These are phyloP conservation scores for Nakazawaea pomicola DNA, from an alignment of 805 yeast genomes.

Conservation along the genomic window DNA sequence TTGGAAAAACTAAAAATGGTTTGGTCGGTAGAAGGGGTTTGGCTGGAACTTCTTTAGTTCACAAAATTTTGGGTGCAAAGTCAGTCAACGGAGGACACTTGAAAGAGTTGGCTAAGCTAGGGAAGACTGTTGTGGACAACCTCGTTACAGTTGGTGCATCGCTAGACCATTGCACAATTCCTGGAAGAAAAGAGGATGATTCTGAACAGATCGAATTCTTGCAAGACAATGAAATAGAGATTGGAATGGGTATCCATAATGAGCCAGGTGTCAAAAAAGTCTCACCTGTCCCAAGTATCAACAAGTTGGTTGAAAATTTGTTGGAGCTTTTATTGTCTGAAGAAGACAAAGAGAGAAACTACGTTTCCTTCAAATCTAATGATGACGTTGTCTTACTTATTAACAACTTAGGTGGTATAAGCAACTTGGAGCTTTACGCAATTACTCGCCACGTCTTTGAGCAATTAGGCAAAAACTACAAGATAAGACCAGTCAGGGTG, in stretches of 20 bases:
- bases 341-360: constrained; percentile 72
- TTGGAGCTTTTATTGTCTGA: constrained; percentile 56
- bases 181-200: constrained; percentile 62
- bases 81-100: constrained; percentile 38
- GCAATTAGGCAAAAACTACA: constrained; percentile 46
- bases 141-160: constrained; percentile 88
- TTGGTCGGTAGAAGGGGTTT: constrained; percentile 93
- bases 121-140: constrained; percentile 54
- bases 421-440: constrained; percentile 71
- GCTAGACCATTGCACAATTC: constrained; percentile 84
- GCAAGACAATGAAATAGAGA: constrained; percentile 64
- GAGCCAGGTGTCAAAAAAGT: constrained; percentile 68
- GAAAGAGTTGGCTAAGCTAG: constrained; percentile 50
- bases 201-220: constrained; percentile 34
- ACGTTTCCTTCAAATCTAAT: constrained; percentile 56
- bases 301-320: constrained; percentile 53
- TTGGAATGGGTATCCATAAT: constrained; percentile 82
- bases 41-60: constrained; percentile 87
- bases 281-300: constrained; percentile 66
- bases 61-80: constrained; percentile 79
- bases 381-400: constrained; percentile 68
- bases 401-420: constrained; percentile 88
- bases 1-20: constrained; percentile 84
- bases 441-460: constrained; percentile 57
- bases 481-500: constrained; percentile 60